Conservation (phyloP, 192 early-diverging fungal species). For the Piromyces finnis region DNA sequence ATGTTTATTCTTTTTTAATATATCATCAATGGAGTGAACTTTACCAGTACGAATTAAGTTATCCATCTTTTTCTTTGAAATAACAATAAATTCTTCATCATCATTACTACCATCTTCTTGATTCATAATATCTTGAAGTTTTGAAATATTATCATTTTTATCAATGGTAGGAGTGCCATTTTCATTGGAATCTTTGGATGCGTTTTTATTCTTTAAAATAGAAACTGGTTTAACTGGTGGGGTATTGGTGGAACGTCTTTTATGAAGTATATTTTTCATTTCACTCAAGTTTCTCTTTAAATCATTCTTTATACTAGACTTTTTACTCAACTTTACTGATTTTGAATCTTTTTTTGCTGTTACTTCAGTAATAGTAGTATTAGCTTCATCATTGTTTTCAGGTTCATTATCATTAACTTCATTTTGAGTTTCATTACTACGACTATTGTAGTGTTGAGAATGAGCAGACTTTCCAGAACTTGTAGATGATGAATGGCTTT, state of each 20-base stretch:
- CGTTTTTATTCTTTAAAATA: not conserved
- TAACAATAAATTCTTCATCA: not conserved
- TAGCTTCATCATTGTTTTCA: not conserved
- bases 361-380: not conserved
- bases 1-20: not conserved
- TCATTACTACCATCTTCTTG: not conserved
- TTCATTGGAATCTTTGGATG: no score
- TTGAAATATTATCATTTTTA: not conserved
- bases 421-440: not conserved
- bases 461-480: not conserved
- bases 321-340: not conserved
- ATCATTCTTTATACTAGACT: not conserved
- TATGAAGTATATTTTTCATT: not conserved
- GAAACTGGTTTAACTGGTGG: not conserved
- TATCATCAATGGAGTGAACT: not conserved
- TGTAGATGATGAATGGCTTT: not conserved
- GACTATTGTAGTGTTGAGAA: not conserved
- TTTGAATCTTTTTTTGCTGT: not conserved
- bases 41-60: not conserved
- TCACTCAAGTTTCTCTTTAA: not conserved
- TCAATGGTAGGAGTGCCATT: no score
- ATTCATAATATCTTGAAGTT: not conserved
- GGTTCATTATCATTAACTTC: not conserved
- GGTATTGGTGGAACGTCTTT: not conserved
- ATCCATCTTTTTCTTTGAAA: not conserved